These are phyloP conservation scores for Patellaria atrata DNA, from an alignment of 495 filamentous ascomycete species.

Conservation along the genomic window DNA sequence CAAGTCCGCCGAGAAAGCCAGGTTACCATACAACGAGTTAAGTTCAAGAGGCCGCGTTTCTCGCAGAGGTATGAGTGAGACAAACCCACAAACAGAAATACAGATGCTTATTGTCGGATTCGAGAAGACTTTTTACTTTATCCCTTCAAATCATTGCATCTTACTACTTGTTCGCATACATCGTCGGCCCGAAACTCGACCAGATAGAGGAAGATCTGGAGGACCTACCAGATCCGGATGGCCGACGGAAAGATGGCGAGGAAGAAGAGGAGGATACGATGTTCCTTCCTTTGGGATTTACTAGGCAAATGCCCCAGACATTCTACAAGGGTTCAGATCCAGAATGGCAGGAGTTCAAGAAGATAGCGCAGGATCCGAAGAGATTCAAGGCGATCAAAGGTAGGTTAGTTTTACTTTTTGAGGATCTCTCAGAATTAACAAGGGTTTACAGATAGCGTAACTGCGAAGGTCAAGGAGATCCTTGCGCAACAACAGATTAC, in stretches of 20 bases:
- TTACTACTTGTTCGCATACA: constrained; percentile 13
- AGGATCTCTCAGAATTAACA: constrained; percentile 22
- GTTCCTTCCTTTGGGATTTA: constrained; percentile 52
- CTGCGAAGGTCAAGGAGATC: too few relatives aligned
- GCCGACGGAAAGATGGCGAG: too few relatives aligned
- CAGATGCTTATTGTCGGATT: too few relatives aligned
- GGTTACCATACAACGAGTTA: too few relatives aligned
- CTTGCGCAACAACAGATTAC: too few relatives aligned
- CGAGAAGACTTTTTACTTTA: constrained; percentile 11
- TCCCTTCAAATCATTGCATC: constrained; percentile 9
- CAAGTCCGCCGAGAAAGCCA: too few relatives aligned
- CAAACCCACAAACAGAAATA: too few relatives aligned
- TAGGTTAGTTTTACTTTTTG: too few relatives aligned
- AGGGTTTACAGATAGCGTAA: too few relatives aligned
- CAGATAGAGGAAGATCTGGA: constrained; percentile 12
- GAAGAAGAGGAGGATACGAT: constrained; percentile 27
- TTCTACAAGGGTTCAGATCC: constrained; percentile 50
- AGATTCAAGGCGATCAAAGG: constrained; percentile 35
- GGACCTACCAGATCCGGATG: constrained; percentile 3
- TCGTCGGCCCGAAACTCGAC: constrained; percentile 9
- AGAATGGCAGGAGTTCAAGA: constrained; percentile 55
- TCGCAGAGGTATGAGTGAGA: too few relatives aligned
- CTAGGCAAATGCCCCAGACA: constrained; percentile 32
- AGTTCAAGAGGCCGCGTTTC: too few relatives aligned
- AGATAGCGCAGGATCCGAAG: constrained; percentile 38